Base-by-base conservation (phyloP, 2,329 filamentous ascomycete species). In the Pseudogymnoascus sp. region DNA sequence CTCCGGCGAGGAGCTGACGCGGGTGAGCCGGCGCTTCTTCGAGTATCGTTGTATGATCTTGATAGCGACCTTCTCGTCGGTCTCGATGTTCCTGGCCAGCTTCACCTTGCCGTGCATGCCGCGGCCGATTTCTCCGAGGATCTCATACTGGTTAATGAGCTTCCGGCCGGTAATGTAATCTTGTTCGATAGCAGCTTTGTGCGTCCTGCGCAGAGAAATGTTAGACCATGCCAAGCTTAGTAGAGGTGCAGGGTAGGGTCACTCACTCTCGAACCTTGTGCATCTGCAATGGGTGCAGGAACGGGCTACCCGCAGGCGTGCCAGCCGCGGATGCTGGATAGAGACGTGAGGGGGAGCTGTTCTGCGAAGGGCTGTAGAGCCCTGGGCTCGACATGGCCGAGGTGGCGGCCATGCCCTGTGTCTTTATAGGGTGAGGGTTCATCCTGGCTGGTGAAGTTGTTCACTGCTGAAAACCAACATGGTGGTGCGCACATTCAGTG, bases 71-170 rank as follows among this genome's bases (percentile, higher is more conserved):
- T 88, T 87, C 60, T 90, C 87, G 64, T 83, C 82, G 1, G 84
- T 92, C 62, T 87, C 79, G 52, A 91, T 79, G 72, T 95, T 92
- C 61, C 91, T 85, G 58, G 92, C 94, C 58, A 97, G 82, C 77
- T 99, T 99, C 71, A 99, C 94, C 78, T 97, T 99, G 71, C 94
- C 94, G 73, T 99, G 94, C 70, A 96, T 90, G 59, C 94, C 94
- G 64, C 94, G 88, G 61, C 94, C 94, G 61, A 99, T 90, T 76
- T 99, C 94, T 74, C 96, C 90, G 67, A 97, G 88, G 69, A 99
- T 90, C 75, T 97, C 91, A 77, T 99, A 99, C 72, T 97, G 89
- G 71, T 99, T 99, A 79, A 99, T 96, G 60, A 92, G 82, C 77
- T 99, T 99, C 65, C 94, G 90, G 63, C 94, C 94, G 4, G 93